These are phyloP conservation scores for Pythium angustatum DNA, from an alignment of 352 stramenopile species.

Conservation along the genomic window DNA sequence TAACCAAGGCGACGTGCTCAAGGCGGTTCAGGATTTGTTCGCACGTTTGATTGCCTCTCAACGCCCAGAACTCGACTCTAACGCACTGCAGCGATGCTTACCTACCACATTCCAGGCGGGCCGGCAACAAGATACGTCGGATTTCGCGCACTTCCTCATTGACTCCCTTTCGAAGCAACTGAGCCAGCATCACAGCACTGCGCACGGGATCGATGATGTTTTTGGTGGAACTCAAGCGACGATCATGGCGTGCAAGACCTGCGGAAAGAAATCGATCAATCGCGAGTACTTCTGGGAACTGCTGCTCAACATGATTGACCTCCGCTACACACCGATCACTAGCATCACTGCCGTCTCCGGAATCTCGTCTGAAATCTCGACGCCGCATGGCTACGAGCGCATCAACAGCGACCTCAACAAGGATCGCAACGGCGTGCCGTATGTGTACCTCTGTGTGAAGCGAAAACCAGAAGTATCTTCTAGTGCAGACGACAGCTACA, in stretches of 20 bases:
- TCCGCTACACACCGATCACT: conserved; percentile 87
- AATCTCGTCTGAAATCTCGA: conserved; percentile 65
- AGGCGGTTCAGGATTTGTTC: conserved; percentile 73
- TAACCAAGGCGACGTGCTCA: conserved; percentile 47
- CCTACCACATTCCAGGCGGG: conserved; percentile 77
- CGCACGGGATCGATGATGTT: conserved; percentile 62
- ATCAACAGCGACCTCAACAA: conserved; percentile 88
- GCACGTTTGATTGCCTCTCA: conserved; percentile 71
- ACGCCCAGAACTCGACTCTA: conserved; percentile 59
- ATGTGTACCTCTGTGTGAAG: conserved; percentile 85
- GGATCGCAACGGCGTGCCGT: conserved; percentile 69
- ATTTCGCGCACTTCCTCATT: conserved; percentile 88
- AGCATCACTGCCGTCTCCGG: conserved; percentile 76
- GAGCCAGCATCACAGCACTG: conserved; percentile 55
- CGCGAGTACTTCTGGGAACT: conserved; percentile 90
- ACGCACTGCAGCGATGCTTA: conserved; percentile 71
- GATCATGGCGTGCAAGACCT: conserved; percentile 81
- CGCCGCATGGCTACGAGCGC: conserved; percentile 67
- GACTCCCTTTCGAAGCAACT: conserved; percentile 77
- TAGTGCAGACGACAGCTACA: conserved; percentile 23
- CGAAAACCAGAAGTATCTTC: conserved; percentile 48
- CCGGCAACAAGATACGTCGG: conserved; percentile 83
- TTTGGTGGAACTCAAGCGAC: conserved; percentile 84
- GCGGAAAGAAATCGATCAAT: conserved; percentile 79
- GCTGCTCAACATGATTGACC: conserved; percentile 88